These are phyloP conservation scores for Parmelia sp. DNA, from an alignment of 495 filamentous ascomycete species.

Conservation along the genomic window DNA sequence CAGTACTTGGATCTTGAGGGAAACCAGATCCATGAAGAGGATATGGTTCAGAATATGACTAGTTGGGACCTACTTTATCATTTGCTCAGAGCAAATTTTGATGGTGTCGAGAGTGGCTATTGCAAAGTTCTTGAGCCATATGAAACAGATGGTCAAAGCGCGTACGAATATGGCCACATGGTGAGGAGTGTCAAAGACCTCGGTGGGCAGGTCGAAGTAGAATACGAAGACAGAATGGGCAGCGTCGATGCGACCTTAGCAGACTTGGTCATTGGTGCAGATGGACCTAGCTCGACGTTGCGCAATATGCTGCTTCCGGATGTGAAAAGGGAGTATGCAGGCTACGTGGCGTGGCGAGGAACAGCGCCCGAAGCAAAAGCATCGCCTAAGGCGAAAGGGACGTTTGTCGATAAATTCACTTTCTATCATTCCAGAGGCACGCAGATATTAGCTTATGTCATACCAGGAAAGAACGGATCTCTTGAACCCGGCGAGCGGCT, in stretches of 20 bases:
- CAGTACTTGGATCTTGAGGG: slow-evolving; percentile 43
- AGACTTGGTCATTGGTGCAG: slow-evolving; percentile 49
- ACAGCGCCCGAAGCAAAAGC: slow-evolving; percentile 41
- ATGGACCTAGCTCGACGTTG: slow-evolving; percentile 50
- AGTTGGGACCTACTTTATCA: slow-evolving; percentile 53
- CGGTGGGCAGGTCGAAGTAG: slow-evolving; percentile 34
- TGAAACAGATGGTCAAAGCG: slow-evolving; percentile 36
- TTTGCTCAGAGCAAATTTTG: slow-evolving; percentile 50
- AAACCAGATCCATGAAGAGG: slow-evolving; percentile 37
- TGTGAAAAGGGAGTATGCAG: slow-evolving; percentile 47
- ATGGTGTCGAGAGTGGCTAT: slow-evolving; percentile 44
- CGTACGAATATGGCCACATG: slow-evolving; percentile 41
- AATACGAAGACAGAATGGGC: slow-evolving; percentile 35
- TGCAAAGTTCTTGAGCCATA: slow-evolving; percentile 34
- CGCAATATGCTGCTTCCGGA: slow-evolving; percentile 41
- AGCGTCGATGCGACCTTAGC: slow-evolving; percentile 33
- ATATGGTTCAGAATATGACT: slow-evolving; percentile 41
- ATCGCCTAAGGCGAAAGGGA: slow-evolving; percentile 25
- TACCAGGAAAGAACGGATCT: slow-evolving; percentile 40
- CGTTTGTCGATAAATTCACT: slow-evolving; percentile 37
- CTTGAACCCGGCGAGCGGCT: slow-evolving; percentile 42
- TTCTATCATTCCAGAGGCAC: slow-evolving; percentile 41
- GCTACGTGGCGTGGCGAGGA: slow-evolving; percentile 51
- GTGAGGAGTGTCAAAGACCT: slow-evolving; percentile 41
- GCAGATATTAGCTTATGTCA: slow-evolving; percentile 45